These are phyloP conservation scores for Penicillium sp. DNA, from an alignment of 2,329 filamentous ascomycete species.

Conservation along the genomic window DNA sequence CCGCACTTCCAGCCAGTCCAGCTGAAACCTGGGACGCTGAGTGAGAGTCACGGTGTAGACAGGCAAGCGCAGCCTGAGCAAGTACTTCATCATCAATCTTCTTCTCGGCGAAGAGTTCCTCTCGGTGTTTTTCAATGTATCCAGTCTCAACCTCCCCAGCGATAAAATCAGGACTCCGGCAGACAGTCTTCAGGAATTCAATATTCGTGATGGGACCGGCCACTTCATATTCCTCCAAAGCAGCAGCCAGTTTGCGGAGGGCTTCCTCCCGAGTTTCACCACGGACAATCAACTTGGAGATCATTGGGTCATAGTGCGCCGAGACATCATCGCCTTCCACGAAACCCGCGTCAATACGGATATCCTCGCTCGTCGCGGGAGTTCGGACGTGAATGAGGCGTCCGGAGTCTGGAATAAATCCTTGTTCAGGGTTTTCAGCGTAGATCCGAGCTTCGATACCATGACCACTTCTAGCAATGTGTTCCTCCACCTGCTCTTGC, in stretches of 20 bases:
- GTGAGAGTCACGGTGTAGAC: conserved; percentile 59
- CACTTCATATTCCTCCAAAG: conserved; percentile 87
- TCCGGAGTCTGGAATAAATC: conserved; percentile 93
- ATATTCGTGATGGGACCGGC: conserved; percentile 94
- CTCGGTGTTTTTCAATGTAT: conserved; percentile 87
- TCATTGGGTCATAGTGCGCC: conserved; percentile 97
- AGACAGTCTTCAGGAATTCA: conserved; percentile 90
- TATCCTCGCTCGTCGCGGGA: conserved; percentile 68
- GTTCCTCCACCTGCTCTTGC: conserved; percentile 67
- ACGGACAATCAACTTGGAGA: conserved; percentile 93
- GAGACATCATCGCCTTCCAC: conserved; percentile 89
- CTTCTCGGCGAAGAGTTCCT: conserved; percentile 73
- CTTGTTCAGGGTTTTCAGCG: conserved; percentile 87
- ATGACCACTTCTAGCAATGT: conserved; percentile 76
- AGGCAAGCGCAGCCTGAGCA: conserved; percentile 81
- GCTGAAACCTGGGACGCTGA: conserved; percentile 27
- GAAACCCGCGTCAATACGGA: conserved; percentile 93
- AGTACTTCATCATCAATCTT: conserved; percentile 72
- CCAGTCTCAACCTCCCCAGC: conserved; percentile 90
- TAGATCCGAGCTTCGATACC: conserved; percentile 97
- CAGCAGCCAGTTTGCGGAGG: conserved; percentile 78
- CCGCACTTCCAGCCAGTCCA: conserved; percentile 37
- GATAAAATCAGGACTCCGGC: conserved; percentile 79
- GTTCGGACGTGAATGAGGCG: conserved; percentile 81
- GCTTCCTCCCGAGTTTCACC: conserved; percentile 78